Conservation (phyloP, 257 asterid species). For the Solanum clarkiae region DNA sequence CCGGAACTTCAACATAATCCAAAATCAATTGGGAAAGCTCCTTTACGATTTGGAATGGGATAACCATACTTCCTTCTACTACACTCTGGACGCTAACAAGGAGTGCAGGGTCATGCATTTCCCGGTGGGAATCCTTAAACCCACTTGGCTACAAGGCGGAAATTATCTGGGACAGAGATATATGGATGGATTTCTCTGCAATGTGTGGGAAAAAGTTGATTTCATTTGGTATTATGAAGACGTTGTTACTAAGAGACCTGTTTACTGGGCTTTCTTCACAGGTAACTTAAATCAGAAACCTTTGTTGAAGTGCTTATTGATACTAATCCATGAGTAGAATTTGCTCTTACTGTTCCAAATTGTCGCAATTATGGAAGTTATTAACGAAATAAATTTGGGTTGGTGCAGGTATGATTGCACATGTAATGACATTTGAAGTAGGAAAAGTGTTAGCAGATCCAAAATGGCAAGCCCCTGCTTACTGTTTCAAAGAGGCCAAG, state of each 20-base stretch:
- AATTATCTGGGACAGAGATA: constrained; percentile 36
- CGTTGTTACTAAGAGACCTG: constrained; percentile 50
- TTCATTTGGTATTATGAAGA: constrained; percentile 68
- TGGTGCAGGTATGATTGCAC: constrained; percentile 40
- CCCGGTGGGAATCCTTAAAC: constrained; percentile 54
- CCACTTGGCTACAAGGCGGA: constrained; percentile 53
- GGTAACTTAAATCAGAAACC: constrained; percentile 8
- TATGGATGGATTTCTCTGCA: constrained; percentile 59
- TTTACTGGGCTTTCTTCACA: constrained; percentile 46
- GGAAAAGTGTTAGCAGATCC: constrained; percentile 64
- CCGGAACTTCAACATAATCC: constrained; percentile 62
- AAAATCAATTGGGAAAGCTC: constrained; percentile 44
- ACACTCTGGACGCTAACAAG: constrained; percentile 35
- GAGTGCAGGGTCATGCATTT: constrained; percentile 34
- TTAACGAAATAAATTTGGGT: neutral
- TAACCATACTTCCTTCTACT: constrained; percentile 54
- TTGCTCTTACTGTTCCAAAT: neutral
- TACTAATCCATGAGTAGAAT: neutral
- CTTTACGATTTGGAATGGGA: constrained; percentile 55
- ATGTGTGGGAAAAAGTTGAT: constrained; percentile 69
- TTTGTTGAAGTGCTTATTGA: neutral
- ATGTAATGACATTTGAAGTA: constrained; percentile 74
- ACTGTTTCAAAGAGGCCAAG: constrained; percentile 31
- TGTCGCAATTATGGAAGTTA: neutral
- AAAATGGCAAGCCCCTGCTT: constrained; percentile 70